Base-by-base conservation (phyloP, 805 yeast genomes). In the Tetrapisispora iriomotensis region DNA sequence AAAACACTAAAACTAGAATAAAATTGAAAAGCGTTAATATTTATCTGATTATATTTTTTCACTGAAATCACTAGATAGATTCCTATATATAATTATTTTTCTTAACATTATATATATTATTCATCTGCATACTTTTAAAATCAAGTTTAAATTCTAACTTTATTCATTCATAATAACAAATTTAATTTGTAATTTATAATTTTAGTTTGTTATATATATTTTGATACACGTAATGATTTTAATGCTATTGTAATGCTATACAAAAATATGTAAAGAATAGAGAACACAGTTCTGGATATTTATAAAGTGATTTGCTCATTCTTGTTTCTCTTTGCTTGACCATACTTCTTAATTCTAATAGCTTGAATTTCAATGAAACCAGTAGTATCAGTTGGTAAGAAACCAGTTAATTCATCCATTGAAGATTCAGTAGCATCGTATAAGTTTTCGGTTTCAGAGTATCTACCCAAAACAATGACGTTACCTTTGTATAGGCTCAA, bases 301-400 rank as follows among this genome's bases (percentile, higher is more conserved):
- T 54, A 66, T 52, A 65, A 60, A 35, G 64, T 60, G 38, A 66
- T 53, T 45, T 56, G 53, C 37, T 70, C 74, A 44, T 83, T 83
- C 54, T 77, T 79, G 63, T 79, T 88, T 68, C 84, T 80, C 64
- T 87, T 94, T 58, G 92, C 75, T 69, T 87, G 94, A 65, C 98
- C 98, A 65, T 85, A 92, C 71, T 92, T 92, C 76, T 92, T 92
- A 64, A 90, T 84, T 75, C 98, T 86, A 66, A 92, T 92, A 46
- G 97, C 85, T 73, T 92, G 96, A 54, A 92, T 95, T 51, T 95
- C 85, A 66, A 92, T 92, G 76, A 92, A 92, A 41, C 98, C 98
- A 45, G 94, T 71, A 44, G 98, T 86, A 65, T 90, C 97, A 64
- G 83, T 87, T 48, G 98, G 98, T 56, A 84, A 81, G 75, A 92